Conservation (phyloP, 2,329 filamentous ascomycete genomes). For the Hypoxylon sp. region DNA sequence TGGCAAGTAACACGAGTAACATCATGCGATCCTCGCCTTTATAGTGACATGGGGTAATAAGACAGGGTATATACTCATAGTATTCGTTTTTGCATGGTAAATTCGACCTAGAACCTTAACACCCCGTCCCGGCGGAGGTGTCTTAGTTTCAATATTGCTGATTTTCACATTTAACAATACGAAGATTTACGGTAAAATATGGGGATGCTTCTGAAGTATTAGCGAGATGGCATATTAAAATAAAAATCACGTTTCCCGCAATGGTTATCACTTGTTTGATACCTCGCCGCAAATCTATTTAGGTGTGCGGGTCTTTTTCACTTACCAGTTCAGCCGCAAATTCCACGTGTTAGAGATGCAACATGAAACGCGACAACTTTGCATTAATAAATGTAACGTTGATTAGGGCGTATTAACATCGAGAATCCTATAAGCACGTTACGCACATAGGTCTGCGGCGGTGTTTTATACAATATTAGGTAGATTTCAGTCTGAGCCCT, state of each 20-base stretch:
- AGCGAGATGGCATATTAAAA: background rate
- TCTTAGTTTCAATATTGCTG: background rate
- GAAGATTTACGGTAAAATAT: background rate
- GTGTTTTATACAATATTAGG: background rate
- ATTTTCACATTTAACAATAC: background rate
- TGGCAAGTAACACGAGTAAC: background rate
- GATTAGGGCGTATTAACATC: constrained; percentile 1
- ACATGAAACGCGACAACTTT: background rate
- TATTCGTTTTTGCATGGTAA: background rate
- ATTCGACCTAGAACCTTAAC: background rate
- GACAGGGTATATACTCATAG: background rate
- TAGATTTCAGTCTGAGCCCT: background rate
- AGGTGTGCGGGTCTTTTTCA: background rate
- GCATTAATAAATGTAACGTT: constrained; percentile 8
- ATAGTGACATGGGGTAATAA: background rate
- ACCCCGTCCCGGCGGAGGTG: background rate
- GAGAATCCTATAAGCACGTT: constrained; percentile 18
- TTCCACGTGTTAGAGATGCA: constrained; percentile 6
- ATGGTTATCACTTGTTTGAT: background rate
- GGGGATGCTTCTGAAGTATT: background rate
- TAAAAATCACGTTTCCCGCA: background rate
- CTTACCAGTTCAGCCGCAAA: constrained; percentile 4
- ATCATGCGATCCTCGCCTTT: background rate
- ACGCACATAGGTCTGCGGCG: constrained; percentile 23
- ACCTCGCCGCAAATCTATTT: constrained; percentile 31